phyloP scores from a whole-genome alignment of 1,139 yeast genomes.

The Saccharomycopsis hybrid region DNA sequence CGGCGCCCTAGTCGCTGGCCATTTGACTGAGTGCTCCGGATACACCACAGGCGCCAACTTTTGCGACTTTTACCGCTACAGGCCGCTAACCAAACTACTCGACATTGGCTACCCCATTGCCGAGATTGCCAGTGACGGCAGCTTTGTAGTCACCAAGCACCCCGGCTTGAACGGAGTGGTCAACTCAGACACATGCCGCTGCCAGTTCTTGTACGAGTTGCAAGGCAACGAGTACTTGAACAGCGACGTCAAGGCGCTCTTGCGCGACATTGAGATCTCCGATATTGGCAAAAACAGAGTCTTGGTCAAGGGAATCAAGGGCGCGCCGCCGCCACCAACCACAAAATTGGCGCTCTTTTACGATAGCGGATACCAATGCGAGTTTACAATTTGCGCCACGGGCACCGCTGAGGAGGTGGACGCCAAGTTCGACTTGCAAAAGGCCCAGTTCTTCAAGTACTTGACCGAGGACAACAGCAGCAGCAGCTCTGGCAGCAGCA shows the following conservation, averaged over 20 bases:
- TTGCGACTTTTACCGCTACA: slow-evolving; percentile 23
- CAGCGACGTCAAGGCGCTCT: slow-evolving; percentile 23
- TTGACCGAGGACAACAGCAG: not conserved
- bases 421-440: slow-evolving; percentile 17
- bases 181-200: slow-evolving; percentile 22
- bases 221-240: slow-evolving; percentile 25
- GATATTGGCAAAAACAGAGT: slow-evolving; percentile 22
- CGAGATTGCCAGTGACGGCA: slow-evolving; percentile 23
- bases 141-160: slow-evolving; percentile 24
- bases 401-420: slow-evolving; percentile 20
- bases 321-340: slow-evolving; percentile 23
- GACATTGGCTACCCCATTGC: slow-evolving; percentile 25
- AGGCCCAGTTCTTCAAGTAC: slow-evolving; percentile 15
- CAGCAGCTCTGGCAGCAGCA: not conserved
- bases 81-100: slow-evolving; percentile 19
- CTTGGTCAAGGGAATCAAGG: slow-evolving; percentile 21
- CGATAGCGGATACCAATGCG: slow-evolving; percentile 22
- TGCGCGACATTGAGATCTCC: slow-evolving; percentile 16
- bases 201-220: slow-evolving; percentile 25
- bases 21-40: no score
- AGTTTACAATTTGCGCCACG: slow-evolving; percentile 20
- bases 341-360: slow-evolving; percentile 23
- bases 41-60: slow-evolving; percentile 23
- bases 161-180: slow-evolving; percentile 23
- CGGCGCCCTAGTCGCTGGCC: no score